Conservation (phyloP, 2,329 filamentous ascomycete genomes). For the Colletotrichum lupini region DNA sequence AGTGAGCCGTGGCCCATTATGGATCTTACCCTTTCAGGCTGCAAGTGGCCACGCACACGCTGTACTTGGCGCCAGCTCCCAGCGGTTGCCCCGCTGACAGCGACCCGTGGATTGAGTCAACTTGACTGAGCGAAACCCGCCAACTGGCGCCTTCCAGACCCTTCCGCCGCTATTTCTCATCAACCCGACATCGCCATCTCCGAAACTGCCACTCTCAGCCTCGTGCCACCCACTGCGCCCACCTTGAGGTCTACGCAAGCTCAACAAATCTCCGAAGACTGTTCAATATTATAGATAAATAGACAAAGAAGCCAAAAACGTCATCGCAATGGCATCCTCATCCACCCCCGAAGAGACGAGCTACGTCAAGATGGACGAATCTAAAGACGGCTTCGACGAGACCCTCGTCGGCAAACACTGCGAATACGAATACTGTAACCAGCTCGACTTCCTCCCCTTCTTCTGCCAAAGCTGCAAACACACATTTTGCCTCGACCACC, state of each 20-base stretch:
- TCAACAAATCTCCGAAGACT: background rate
- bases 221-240: background rate
- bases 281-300: slow-evolving; percentile 11
- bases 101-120: background rate
- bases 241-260: slow-evolving; percentile 12
- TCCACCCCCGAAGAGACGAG: slow-evolving; percentile 60
- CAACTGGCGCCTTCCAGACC: slow-evolving; percentile 34
- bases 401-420: slow-evolving; percentile 91
- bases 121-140: slow-evolving; percentile 20
- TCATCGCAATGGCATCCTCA: slow-evolving; percentile 62
- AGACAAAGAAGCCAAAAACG: slow-evolving; percentile 9
- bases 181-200: slow-evolving; percentile 12
- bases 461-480: slow-evolving; percentile 87
- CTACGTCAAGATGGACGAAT: slow-evolving; percentile 75
- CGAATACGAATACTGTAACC: slow-evolving; percentile 89
- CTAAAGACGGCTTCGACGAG: slow-evolving; percentile 72
- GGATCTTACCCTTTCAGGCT: slow-evolving; percentile 17
- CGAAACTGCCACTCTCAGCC: slow-evolving; percentile 7
- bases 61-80: slow-evolving; percentile 27
- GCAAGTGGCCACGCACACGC: slow-evolving; percentile 19
- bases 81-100: slow-evolving; percentile 25
- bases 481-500: slow-evolving; percentile 94
- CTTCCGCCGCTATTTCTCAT: slow-evolving; percentile 32
- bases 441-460: slow-evolving; percentile 96
- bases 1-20: background rate